Evolutionary conservation across 805 yeast species (phyloP), one percentile per base, ranked within the genome.

Genomic region (Wilhelminamyces savonicus): DNA sequence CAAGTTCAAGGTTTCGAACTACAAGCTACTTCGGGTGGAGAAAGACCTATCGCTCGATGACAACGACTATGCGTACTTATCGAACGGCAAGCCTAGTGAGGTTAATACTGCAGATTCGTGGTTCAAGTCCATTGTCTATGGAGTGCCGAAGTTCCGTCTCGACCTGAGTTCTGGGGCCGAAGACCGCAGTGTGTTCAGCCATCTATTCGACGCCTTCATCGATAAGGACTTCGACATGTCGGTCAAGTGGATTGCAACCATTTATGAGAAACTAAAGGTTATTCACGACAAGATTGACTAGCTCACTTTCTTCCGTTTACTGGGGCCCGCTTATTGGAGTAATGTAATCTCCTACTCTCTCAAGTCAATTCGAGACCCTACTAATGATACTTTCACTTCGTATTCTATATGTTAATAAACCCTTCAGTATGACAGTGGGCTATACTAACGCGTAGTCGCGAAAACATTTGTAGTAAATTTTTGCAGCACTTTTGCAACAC

Each of bases 1-100:
- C 11, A 69, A 70, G 31, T 61, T 80, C 33, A 71, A 78, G 33
- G 50, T 71, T 17, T 56, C 73, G 5, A 78, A 79, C 40, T 57
- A 61, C 30, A 74, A 71, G 42, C 46, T 77, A 17, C 60, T 69
- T n/a, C 62, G 50, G 16, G 35, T 59, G 20, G 67, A 62, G 30
- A 48, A 46, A 20, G 55, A 51, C 15, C 45, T 61, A 24, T 37
- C 35, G 14, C 39, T 54, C 15, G 34, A 27, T 5, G 23, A 26
- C 2, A 39, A 41, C 2, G 60, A 53, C 20, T 39, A 28, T 16
- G 37, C 39, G 12, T 46, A 37, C 24, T 33, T 52, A 24, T 18
- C 31, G 8, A 13, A 13, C 17, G 30, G 31, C 13, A 16, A n/a
- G n/a, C n/a, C n/a, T n/a, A n/a, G n/a, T n/a, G n/a, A n/a, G n/a